A percentile compares a stretch with the other conserved stretches of the same genome.
phyloP scores from a whole-genome alignment of 2,329 filamentous ascomycete species.

The Fusarium ramigenum region DNA sequence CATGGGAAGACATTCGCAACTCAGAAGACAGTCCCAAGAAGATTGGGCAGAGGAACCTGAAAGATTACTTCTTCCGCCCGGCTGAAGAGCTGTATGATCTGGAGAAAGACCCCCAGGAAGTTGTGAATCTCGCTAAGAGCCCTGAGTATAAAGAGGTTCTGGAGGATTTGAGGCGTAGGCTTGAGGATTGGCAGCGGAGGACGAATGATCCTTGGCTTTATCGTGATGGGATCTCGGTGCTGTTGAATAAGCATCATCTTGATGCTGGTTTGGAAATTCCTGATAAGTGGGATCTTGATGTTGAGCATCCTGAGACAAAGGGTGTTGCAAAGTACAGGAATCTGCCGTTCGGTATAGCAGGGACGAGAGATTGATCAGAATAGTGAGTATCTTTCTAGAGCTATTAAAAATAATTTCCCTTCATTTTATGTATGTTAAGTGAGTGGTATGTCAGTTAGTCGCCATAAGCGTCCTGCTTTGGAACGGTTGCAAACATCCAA shows the following conservation, averaged over 20 bases:
- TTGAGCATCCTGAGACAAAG: background rate
- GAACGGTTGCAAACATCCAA: rapidly evolving
- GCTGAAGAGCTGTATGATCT: constrained; percentile 59
- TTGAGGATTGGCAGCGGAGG: background rate
- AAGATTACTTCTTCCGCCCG: constrained; percentile 55
- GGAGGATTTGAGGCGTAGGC: background rate
- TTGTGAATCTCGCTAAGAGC: constrained; percentile 50
- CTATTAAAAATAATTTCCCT: rapidly evolving
- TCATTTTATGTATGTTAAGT: rapidly evolving
- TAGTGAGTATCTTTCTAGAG: background rate
- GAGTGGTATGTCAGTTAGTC: background rate
- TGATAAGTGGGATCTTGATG: background rate
- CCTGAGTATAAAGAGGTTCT: background rate
- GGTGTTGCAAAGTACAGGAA: background rate
- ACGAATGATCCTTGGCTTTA: background rate
- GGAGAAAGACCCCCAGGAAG: constrained; percentile 55
- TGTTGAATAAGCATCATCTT: background rate
- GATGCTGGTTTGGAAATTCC: background rate
- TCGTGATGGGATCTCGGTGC: rapidly evolving
- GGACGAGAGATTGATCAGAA: background rate
- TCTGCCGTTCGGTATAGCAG: background rate
- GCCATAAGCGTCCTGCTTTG: rapidly evolving
- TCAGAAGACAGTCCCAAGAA: constrained; percentile 17
- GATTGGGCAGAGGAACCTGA: constrained; percentile 51
- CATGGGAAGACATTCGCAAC: constrained; percentile 57